phyloP scores from a whole-genome alignment of 2,329 filamentous ascomycete genomes.

The Stagonosporopsis vannaccii region DNA sequence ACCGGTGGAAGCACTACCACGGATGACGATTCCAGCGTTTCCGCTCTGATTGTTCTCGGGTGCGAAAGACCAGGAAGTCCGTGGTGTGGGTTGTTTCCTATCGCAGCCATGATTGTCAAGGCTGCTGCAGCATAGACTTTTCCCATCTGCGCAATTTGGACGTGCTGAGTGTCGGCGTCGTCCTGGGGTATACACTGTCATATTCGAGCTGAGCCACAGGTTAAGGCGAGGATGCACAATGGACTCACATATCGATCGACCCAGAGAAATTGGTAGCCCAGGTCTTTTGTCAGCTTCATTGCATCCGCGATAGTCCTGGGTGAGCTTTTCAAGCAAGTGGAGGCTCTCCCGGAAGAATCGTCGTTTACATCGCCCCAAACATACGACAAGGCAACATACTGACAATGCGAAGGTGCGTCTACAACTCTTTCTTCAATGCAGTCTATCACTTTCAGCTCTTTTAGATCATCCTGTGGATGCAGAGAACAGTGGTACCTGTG shows the following conservation, averaged over 20 bases:
- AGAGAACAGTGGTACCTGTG: not conserved
- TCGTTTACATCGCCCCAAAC: not conserved
- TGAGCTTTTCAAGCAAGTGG: no score
- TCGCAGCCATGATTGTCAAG: not conserved
- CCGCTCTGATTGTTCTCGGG: not conserved
- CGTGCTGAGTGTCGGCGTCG: not conserved
- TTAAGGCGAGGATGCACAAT: no score
- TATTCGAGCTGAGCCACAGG: not conserved
- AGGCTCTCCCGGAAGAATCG: not conserved
- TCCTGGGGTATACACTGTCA: not conserved
- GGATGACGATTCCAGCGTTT: not conserved
- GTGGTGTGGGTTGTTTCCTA: not conserved
- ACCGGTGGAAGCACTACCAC: not conserved
- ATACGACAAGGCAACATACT: not conserved
- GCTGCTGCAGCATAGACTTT: not conserved
- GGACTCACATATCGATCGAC: not conserved
- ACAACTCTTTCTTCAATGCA: not conserved
- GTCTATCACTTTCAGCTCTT: not conserved
- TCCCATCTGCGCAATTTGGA: not conserved
- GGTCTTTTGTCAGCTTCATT: not conserved
- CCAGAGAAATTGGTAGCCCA: not conserved
- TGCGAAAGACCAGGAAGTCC: not conserved
- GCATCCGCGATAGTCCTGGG: not conserved
- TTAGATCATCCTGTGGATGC: not conserved
- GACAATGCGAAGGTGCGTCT: not conserved